Percentiles rank a stretch among this genome's conserved stretches.
Evolutionary conservation across 352 stramenopile species (phyloP).

Genomic region (Poterioochromonas sp.): DNA sequence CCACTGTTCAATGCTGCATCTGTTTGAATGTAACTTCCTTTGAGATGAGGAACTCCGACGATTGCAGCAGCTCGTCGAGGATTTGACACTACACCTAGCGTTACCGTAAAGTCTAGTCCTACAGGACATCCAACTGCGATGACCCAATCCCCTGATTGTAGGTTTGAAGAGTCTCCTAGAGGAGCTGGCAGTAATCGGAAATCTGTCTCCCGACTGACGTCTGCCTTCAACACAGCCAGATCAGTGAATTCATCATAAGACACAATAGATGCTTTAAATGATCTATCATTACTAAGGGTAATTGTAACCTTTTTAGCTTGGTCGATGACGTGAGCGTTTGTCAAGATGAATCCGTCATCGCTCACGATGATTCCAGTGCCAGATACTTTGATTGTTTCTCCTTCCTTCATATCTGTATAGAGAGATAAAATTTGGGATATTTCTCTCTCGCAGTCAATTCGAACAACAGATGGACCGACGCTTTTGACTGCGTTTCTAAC

Average conservation of each 20-base stretch:
- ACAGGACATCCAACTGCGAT: slow-evolving; percentile 76
- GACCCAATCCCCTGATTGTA: slow-evolving; percentile 77
- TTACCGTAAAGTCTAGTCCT: slow-evolving; percentile 78
- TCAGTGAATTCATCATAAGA: slow-evolving; percentile 63
- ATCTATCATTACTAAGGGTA: slow-evolving; percentile 57
- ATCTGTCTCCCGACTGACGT: slow-evolving; percentile 7
- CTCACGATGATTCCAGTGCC: slow-evolving; percentile 64
- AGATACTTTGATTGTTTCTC: slow-evolving; percentile 35
- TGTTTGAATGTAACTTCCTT: slow-evolving; percentile 63
- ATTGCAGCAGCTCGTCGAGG: slow-evolving; percentile 56
- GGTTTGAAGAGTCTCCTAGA: slow-evolving; percentile 6
- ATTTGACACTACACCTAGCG: slow-evolving; percentile 66
- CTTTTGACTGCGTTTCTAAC: slow-evolving; percentile 52
- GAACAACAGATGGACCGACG: slow-evolving; percentile 54
- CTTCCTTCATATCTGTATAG: slow-evolving; percentile 29
- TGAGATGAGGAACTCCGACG: slow-evolving; percentile 33
- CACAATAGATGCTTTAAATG: slow-evolving; percentile 53
- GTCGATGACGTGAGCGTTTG: slow-evolving; percentile 69
- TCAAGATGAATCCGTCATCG: slow-evolving; percentile 61
- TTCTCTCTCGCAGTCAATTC: slow-evolving; percentile 49
- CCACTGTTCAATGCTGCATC: slow-evolving; percentile 79
- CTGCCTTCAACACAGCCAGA: slow-evolving; percentile 60
- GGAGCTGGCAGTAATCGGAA: slow-evolving; percentile 6
- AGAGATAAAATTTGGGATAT: slow-evolving; percentile 25
- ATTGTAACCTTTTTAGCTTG: slow-evolving; percentile 49